Base-by-base conservation (phyloP, 1,284 basidiomycete species). In the Trametes versicolor region DNA sequence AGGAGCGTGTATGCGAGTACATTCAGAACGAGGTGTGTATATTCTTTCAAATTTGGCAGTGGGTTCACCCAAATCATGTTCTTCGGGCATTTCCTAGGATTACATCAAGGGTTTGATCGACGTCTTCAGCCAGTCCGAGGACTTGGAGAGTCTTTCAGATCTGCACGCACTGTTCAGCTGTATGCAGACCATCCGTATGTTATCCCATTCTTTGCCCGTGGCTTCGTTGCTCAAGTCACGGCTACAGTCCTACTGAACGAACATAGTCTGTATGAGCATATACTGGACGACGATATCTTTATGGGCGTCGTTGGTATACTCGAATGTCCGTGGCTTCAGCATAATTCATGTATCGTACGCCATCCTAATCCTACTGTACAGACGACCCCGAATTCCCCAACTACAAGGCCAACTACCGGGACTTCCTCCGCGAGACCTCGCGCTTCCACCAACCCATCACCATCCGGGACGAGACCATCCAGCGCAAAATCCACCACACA, bases 371-470 rank as follows among this genome's bases (percentile, higher is more conserved):
- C 23, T 68, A 65, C 66, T 58, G 62, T 47, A 47, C 75, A 97
- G 96, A 99, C 78, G 97, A 98, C 74, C 97, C 97, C 65, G 97
- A 99, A 72, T 99, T 97, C 76, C 97, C 97, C 12, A 85, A 82
- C 17, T 89, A 97, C 79, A 99, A 99, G 80, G 98, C 97, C 51
- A 95, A 96, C 71, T 99, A 98, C 76, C 95, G 97, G 55, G 90
- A 97, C 63, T 98, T 98, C 76, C 88, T 99, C 48, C 84, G 88
- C 48, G 86, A 93, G 70, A 90, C 88, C 15, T 87, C 94, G 4
- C 90, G 87, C 56, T 99, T 95, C 79, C 91, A 94, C 68, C 88
- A 96, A 77, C 95, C 96, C 51, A 90, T 98, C 64, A 84, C 87
- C 32, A 92, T 98, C 73, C 85, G 86, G 49, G 93, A 97, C 72